phyloP scores from a whole-genome alignment of 2,329 filamentous ascomycete species.

The Fusarium albosuccineum region DNA sequence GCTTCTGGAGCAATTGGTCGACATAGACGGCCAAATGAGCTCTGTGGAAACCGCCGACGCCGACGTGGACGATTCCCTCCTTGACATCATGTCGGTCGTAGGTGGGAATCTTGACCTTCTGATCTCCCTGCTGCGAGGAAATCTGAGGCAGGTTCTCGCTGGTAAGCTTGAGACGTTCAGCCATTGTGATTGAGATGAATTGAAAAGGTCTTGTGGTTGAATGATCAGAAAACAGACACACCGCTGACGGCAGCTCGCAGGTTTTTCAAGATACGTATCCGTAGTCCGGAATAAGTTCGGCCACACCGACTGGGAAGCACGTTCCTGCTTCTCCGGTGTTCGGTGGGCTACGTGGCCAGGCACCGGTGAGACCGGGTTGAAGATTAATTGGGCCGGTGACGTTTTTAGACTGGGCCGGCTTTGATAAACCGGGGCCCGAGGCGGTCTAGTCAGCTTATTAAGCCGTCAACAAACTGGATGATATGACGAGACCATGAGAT shows the following conservation, averaged over 20 bases:
- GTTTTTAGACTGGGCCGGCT: constrained; percentile 10
- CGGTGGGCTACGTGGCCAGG: constrained; percentile 21
- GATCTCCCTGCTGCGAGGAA: constrained; percentile 37
- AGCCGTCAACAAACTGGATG: no score
- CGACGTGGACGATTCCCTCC: constrained; percentile 67
- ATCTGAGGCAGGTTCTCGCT: constrained; percentile 43
- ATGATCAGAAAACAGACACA: constrained; percentile 28
- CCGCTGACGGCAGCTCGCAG: constrained; percentile 38
- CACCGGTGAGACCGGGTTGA: constrained; percentile 5
- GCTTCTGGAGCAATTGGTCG: constrained; percentile 61
- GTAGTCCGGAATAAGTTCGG: constrained; percentile 38
- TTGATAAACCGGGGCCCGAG: constrained; percentile 3
- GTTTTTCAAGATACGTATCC: constrained; percentile 32
- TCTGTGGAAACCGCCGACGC: constrained; percentile 67
- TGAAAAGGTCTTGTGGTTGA: constrained; percentile 1
- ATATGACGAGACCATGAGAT: no score
- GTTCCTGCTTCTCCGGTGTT: constrained; percentile 27
- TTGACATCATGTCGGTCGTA: constrained; percentile 61
- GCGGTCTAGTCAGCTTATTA: no score
- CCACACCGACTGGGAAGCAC: constrained; percentile 26
- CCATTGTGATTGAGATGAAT: constrained; percentile 20
- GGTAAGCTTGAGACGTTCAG: constrained; percentile 45
- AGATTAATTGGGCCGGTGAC: constrained; percentile 24
- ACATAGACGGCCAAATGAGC: constrained; percentile 67
- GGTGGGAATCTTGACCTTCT: constrained; percentile 51